Evolutionary conservation across 306 rosid species (phyloP), one percentile per base, ranked within the genome.

Genomic region (Sophora flavescens): DNA sequence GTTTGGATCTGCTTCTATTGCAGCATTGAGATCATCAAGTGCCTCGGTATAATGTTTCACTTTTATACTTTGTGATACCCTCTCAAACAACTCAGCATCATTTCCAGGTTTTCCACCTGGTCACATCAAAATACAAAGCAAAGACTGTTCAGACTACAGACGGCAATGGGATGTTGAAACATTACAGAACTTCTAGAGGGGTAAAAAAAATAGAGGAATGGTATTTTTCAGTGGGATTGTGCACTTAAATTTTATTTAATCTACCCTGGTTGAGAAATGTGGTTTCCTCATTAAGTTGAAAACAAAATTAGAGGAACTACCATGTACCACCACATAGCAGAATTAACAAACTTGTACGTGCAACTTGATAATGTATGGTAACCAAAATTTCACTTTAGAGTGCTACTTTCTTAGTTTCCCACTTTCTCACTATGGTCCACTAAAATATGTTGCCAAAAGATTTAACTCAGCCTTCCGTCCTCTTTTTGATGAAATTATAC

Each of bases 11-110:
- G 88, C 90, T 89, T 91, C 97, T 11, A 93, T 88, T n/a, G 99
- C 99, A 78, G 98, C 83, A 88, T 91, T 88, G 62, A 96, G 96
- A 86, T 96, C 98, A 84, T 91, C 83, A 72, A 96, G 94, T 41
- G 99, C 99, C 85, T 96, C 96, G 12, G 89, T 86, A 67, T 93
- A 93, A 53, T 72, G 93, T 80, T 89, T 93, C 82, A 89, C 90
- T 84, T 88, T 93, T 63, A 96, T 77, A 81, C 90, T 96, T 64
- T 83, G 90, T 3, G 96, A 89, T 78, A 83, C 99, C 76, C 85
- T 87, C 84, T 89, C 91, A 62, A 91, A 86, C 82, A 96, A 89
- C 78, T 88, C 98, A 26, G 98, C 97, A 48, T 85, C 87, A 87
- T 85, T 82, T 63, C 93, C 93, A 72, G 92, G 71, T 66, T 85